A percentile compares a stretch with the other conserved stretches of the same genome.
phyloP scores from a whole-genome alignment of 2,329 filamentous ascomycete genomes.

The Endoconidiophora polonica region DNA sequence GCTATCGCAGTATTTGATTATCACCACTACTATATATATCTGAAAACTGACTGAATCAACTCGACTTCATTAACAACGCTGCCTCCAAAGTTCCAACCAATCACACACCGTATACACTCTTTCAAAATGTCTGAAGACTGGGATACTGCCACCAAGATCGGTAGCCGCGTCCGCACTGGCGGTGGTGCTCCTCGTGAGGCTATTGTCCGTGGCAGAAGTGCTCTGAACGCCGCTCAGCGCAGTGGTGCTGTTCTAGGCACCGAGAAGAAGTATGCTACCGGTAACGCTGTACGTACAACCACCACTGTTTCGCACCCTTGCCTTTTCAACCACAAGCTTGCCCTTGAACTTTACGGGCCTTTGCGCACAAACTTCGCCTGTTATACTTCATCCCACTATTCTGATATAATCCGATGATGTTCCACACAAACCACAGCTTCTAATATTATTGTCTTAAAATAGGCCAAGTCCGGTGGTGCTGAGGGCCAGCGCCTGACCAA shows the following conservation, averaged over 20 bases:
- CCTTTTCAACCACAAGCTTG: background rate
- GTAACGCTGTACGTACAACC: conserved; percentile 54
- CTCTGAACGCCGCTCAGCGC: conserved; percentile 80
- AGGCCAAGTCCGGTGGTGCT: conserved; percentile 22
- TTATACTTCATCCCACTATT: background rate
- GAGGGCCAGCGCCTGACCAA: conserved; percentile 96
- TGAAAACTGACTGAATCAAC: background rate
- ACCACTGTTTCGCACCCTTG: background rate
- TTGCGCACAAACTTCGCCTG: too few relatives aligned
- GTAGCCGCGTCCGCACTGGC: conserved; percentile 60
- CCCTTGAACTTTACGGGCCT: background rate
- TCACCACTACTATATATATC: background rate
- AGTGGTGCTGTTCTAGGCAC: conserved; percentile 60
- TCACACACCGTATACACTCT: conserved; percentile 9
- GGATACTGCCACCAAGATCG: conserved; percentile 84
- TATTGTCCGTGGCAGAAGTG: conserved; percentile 66
- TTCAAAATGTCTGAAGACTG: conserved; percentile 56
- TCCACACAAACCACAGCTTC: background rate
- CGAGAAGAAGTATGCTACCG: conserved; percentile 75
- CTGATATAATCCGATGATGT: too few relatives aligned
- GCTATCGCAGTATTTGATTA: background rate
- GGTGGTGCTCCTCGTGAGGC: conserved; percentile 59
- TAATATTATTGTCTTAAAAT: conserved; percentile 14
- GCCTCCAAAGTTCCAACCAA: background rate
- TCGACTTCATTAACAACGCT: background rate